phyloP scores from a whole-genome alignment of 2,329 filamentous ascomycete species.

The Penicillium sp. region DNA sequence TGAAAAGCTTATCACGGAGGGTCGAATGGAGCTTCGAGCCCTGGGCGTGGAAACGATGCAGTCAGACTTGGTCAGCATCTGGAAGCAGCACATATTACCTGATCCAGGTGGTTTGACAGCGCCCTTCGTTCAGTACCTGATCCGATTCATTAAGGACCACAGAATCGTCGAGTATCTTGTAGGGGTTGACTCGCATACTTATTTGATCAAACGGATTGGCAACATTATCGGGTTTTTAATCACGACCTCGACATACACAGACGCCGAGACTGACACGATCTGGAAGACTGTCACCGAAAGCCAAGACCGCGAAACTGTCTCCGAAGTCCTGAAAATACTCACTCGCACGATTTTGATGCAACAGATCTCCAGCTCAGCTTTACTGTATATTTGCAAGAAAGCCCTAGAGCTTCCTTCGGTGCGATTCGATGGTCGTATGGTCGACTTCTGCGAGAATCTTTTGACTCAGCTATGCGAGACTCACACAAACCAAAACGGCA shows the following conservation, averaged over 20 bases:
- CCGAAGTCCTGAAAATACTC: slow-evolving; percentile 69
- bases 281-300: slow-evolving; percentile 78
- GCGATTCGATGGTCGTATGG: slow-evolving; percentile 56
- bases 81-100: slow-evolving; percentile 51
- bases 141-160: slow-evolving; percentile 62
- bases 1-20: slow-evolving; percentile 68
- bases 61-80: slow-evolving; percentile 60
- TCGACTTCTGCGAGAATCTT: slow-evolving; percentile 56
- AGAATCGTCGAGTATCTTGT: slow-evolving; percentile 80
- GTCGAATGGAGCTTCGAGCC: slow-evolving; percentile 85
- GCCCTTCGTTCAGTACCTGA: slow-evolving; percentile 60
- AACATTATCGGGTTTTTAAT: slow-evolving; percentile 86
- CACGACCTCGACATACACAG: slow-evolving; percentile 67
- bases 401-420: slow-evolving; percentile 59
- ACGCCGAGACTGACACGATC: slow-evolving; percentile 67
- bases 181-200: slow-evolving; percentile 84
- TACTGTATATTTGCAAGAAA: slow-evolving; percentile 66
- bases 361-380: slow-evolving; percentile 35
- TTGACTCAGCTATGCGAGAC: slow-evolving; percentile 48
- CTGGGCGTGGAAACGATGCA: slow-evolving; percentile 71
- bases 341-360: slow-evolving; percentile 45
- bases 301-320: slow-evolving; percentile 76
- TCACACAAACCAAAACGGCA: slow-evolving; percentile 24
- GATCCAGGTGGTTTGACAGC: slow-evolving; percentile 40
- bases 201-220: slow-evolving; percentile 71